Evolutionary conservation across 2,329 filamentous ascomycete species (phyloP).

Genomic region (Aphanoascus verrucosus): DNA sequence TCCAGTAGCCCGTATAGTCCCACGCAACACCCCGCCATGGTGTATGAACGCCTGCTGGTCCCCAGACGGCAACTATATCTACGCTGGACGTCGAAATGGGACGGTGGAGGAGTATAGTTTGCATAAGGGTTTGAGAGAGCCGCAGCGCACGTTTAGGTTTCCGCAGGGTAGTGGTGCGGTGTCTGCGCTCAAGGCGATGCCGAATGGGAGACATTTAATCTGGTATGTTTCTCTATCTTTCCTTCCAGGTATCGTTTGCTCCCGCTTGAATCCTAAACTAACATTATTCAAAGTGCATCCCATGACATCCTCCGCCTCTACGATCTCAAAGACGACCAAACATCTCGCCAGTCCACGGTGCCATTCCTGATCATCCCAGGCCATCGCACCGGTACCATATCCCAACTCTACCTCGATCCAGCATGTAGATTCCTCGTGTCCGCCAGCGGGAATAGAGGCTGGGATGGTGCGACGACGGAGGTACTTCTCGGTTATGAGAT

Average conservation of each 20-base stretch:
- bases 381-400: slow-evolving; percentile 77
- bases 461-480: slow-evolving; percentile 86
- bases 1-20: slow-evolving; percentile 68
- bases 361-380: slow-evolving; percentile 96
- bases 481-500: slow-evolving; percentile 94
- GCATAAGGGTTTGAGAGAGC: slow-evolving; percentile 64
- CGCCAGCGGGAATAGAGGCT: slow-evolving; percentile 81
- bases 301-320: slow-evolving; percentile 91
- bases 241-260: not conserved
- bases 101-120: slow-evolving; percentile 92
- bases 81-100: slow-evolving; percentile 78
- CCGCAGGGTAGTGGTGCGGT: slow-evolving; percentile 82
- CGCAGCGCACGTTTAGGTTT: slow-evolving; percentile 73
- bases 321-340: slow-evolving; percentile 60
- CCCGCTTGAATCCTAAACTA: not conserved
- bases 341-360: slow-evolving; percentile 63
- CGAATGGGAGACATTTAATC: slow-evolving; percentile 80
- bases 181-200: slow-evolving; percentile 79
- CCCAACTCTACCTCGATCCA: slow-evolving; percentile 74
- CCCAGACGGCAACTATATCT: slow-evolving; percentile 89
- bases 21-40: slow-evolving; percentile 76
- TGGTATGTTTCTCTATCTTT: slow-evolving; percentile 47
- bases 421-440: slow-evolving; percentile 85
- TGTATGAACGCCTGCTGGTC: slow-evolving; percentile 97
- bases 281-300: slow-evolving; percentile 54